Percentiles rank a stretch among this genome's conserved stretches.
These are phyloP conservation scores for Cryptococcus sp. DNA, from an alignment of 1,284 basidiomycete species.

Conservation along the genomic window DNA sequence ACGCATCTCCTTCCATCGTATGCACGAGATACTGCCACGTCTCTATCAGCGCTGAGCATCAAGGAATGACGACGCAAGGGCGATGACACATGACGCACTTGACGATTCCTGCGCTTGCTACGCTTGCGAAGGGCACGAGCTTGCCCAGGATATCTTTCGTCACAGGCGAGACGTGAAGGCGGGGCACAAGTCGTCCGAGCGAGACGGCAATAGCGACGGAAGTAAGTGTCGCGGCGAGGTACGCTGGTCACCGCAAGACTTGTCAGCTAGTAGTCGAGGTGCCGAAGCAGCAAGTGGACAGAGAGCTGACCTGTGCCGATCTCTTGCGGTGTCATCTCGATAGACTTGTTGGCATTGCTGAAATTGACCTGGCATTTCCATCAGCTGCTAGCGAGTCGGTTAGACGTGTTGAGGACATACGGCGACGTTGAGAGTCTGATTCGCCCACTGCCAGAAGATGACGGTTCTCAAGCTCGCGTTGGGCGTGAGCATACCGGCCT, in stretches of 20 bases:
- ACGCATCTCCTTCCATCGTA: constrained; percentile 61
- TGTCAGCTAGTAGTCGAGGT: neutral
- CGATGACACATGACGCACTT: constrained; percentile 41
- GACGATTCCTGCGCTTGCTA: constrained; percentile 57
- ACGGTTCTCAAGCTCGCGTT: constrained; percentile 51
- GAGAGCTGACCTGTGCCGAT: constrained; percentile 45
- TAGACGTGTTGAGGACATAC: constrained; percentile 18
- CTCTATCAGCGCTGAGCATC: neutral
- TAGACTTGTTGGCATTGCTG: constrained; percentile 57
- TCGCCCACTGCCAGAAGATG: constrained; percentile 61
- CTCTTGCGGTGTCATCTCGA: constrained; percentile 55
- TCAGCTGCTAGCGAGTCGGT: constrained; percentile 4
- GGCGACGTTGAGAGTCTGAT: constrained; percentile 58
- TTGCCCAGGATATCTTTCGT: constrained; percentile 52
- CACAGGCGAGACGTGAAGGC: constrained; percentile 40
- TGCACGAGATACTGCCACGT: constrained; percentile 54
- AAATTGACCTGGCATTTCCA: constrained; percentile 42
- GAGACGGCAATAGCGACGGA: constrained; percentile 59
- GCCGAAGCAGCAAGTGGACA: neutral
- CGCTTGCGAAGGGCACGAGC: constrained; percentile 58
- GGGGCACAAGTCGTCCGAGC: constrained; percentile 55
- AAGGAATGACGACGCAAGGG: neutral
- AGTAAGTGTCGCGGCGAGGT: constrained; percentile 57
- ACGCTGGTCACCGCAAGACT: constrained; percentile 44
- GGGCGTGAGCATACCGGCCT: constrained; percentile 57